A percentile compares a stretch with the other conserved stretches of the same genome.
Evolutionary conservation across 2,329 filamentous ascomycete genomes (phyloP).

Genomic region (Tympanopsis confertula): DNA sequence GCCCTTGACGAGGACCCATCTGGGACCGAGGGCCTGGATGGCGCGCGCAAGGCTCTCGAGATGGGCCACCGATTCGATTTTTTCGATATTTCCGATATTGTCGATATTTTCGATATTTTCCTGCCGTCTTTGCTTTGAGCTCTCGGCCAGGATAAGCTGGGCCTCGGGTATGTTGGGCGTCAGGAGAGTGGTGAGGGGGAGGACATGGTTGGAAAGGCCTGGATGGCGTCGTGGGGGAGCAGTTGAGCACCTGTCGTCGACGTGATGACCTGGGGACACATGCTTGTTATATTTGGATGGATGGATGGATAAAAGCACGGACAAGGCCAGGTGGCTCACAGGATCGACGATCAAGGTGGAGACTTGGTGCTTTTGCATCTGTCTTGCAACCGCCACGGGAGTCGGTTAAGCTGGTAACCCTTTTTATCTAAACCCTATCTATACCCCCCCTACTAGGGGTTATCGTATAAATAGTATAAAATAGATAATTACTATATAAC

Average conservation of each 20-base stretch:
- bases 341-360: background rate
- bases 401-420: too few relatives aligned
- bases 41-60: slow-evolving; percentile 57
- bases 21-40: slow-evolving; percentile 59
- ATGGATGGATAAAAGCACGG: background rate
- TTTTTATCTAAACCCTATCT: too few relatives aligned
- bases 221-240: slow-evolving; percentile 26
- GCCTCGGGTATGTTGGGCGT: slow-evolving; percentile 36
- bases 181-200: slow-evolving; percentile 28
- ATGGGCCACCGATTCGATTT: slow-evolving; percentile 48
- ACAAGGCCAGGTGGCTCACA: background rate
- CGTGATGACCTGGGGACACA: background rate
- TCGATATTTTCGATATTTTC: slow-evolving; percentile 15
- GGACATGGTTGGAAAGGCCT: slow-evolving; percentile 22
- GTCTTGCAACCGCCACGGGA: background rate
- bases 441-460: too few relatives aligned
- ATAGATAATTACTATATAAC: too few relatives aligned
- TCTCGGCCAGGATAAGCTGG: slow-evolving; percentile 22
- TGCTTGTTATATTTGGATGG: background rate
- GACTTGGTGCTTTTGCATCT: background rate
- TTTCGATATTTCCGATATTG: slow-evolving; percentile 8
- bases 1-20: slow-evolving; percentile 78
- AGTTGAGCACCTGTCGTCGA: slow-evolving; percentile 32
- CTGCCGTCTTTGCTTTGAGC: too few relatives aligned
- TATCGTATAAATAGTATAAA: too few relatives aligned